Conservation (phyloP, 2,329 filamentous ascomycete species). For the Neoarthrinium moseri region DNA sequence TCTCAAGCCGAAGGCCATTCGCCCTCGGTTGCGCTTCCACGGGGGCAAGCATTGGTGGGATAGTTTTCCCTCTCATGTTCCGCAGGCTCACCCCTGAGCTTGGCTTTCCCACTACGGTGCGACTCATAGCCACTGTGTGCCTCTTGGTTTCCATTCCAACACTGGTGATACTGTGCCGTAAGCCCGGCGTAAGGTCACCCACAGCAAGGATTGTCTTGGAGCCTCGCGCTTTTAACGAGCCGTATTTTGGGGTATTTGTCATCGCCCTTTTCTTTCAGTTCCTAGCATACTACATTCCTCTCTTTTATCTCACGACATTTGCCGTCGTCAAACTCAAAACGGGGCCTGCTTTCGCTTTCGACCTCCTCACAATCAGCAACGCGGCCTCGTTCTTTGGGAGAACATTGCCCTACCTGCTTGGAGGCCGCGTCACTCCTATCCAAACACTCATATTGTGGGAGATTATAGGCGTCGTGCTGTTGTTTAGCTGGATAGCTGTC, state of each 20-base stretch:
- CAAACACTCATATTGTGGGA: too few relatives aligned
- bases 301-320: not conserved
- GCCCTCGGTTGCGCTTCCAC: not conserved
- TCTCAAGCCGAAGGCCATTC: conserved; percentile 17
- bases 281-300: not conserved
- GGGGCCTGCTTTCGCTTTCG: not conserved
- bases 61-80: not conserved
- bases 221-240: not conserved
- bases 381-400: not conserved
- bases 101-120: not conserved
- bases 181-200: not conserved
- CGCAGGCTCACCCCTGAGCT: not conserved
- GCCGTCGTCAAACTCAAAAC: not conserved
- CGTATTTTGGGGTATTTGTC: not conserved
- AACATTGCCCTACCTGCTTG: too few relatives aligned
- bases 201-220: not conserved
- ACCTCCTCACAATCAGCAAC: not conserved
- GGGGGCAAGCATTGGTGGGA: not conserved
- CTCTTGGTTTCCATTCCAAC: not conserved
- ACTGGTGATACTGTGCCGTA: not conserved
- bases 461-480: too few relatives aligned
- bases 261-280: not conserved
- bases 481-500: too few relatives aligned
- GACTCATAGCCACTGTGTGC: not conserved
- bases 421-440: too few relatives aligned